phyloP scores from a whole-genome alignment of 1,284 basidiomycete genomes.

The Ustanciosporium gigantosporum region DNA sequence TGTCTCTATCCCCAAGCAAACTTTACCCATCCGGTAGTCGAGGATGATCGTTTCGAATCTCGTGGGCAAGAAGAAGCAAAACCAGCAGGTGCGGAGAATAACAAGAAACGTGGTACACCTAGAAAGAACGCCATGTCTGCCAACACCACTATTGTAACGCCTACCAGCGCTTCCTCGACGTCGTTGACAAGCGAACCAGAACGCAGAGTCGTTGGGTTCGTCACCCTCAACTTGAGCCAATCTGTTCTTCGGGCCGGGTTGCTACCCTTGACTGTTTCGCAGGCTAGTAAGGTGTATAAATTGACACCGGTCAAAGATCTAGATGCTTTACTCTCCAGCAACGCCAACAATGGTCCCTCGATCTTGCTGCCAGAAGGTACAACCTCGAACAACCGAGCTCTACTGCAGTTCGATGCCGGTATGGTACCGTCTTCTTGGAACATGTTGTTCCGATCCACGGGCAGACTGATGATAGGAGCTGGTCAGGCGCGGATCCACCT shows the following conservation, averaged over 20 bases:
- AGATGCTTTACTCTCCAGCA: too few species aligned
- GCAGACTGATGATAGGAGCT: background rate
- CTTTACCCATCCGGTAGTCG: conserved; percentile 16
- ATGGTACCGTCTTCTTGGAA: background rate
- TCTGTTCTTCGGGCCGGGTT: background rate
- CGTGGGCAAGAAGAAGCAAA: too few species aligned
- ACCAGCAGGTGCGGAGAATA: background rate
- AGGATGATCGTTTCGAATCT: too few species aligned
- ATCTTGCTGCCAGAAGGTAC: conserved; percentile 52
- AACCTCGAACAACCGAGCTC: conserved; percentile 31
- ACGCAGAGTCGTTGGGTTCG: conserved; percentile 5
- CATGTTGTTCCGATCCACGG: background rate
- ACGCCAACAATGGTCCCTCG: background rate
- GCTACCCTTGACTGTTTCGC: background rate
- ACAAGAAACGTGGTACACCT: conserved; percentile 12
- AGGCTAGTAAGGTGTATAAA: conserved; percentile 2
- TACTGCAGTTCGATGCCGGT: conserved; percentile 5
- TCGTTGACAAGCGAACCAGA: too few species aligned
- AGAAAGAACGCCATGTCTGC: conserved; percentile 35
- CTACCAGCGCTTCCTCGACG: conserved; percentile 8
- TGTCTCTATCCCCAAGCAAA: conserved; percentile 26
- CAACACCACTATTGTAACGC: conserved; percentile 16
- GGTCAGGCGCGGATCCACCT: background rate
- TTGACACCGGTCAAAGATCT: too few species aligned
- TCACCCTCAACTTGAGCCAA: conserved; percentile 1